These are phyloP conservation scores for Aspergillus spinulosporus DNA, from an alignment of 2,329 filamentous ascomycete species.

Conservation along the genomic window DNA sequence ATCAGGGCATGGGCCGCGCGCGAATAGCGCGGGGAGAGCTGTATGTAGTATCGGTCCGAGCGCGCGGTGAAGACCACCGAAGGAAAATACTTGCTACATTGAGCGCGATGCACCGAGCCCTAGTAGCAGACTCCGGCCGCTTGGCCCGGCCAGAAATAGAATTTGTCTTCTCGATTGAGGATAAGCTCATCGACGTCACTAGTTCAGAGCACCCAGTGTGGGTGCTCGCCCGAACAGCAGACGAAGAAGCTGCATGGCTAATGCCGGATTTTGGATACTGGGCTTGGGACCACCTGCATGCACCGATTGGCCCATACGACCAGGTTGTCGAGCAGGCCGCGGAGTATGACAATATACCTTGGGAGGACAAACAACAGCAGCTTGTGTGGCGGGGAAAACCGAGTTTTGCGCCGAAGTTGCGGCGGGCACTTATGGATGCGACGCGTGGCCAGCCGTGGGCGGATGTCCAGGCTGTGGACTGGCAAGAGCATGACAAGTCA, in stretches of 20 bases:
- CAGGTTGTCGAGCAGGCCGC: conserved; percentile 35
- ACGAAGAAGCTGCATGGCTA: conserved; percentile 49
- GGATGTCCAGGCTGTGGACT: conserved; percentile 47
- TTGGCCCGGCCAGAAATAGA: conserved; percentile 46
- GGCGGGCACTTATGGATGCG: conserved; percentile 42
- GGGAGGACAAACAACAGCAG: conserved; percentile 42
- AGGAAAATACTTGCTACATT: conserved; percentile 45
- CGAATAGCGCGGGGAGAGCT: conserved; percentile 37
- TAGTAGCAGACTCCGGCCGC: conserved; percentile 40
- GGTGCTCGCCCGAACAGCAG: conserved; percentile 43
- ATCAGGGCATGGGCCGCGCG: conserved; percentile 37
- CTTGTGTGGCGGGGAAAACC: conserved; percentile 53
- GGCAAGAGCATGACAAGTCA: conserved; percentile 33
- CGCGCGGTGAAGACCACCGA: conserved; percentile 39
- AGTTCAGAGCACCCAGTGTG: conserved; percentile 41
- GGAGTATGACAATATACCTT: conserved; percentile 27
- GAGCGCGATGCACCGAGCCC: conserved; percentile 52
- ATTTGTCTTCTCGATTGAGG: conserved; percentile 48
- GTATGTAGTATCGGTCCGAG: conserved; percentile 32
- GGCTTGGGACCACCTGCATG: conserved; percentile 46
- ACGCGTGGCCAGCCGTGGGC: conserved; percentile 48
- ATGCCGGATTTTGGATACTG: conserved; percentile 57
- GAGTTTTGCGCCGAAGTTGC: conserved; percentile 44
- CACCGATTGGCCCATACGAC: conserved; percentile 38
- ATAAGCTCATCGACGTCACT: conserved; percentile 45